Percentiles rank a stretch among this genome's conserved stretches.
phyloP scores from a whole-genome alignment of 345 rosid genomes.

The Gossypium bickii region DNA sequence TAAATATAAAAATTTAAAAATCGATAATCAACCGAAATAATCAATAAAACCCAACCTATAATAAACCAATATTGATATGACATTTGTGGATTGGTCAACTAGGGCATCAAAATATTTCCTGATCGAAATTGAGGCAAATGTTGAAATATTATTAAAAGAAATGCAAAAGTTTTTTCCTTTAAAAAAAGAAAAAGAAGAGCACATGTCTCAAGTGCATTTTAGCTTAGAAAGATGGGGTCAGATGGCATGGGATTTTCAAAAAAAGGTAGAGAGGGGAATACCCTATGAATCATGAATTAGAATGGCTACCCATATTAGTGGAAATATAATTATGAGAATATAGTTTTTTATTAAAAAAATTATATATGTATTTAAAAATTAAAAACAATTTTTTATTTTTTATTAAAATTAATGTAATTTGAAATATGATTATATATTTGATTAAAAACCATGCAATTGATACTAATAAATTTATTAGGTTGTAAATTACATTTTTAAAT shows the following conservation, averaged over 20 bases:
- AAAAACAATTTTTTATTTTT: too few species aligned
- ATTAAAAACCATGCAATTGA: too few species aligned
- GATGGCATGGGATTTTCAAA: constrained; percentile 7
- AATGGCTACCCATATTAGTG: neutral
- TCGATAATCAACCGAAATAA: too few species aligned
- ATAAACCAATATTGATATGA: neutral
- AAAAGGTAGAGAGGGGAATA: neutral
- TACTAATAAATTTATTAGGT: too few species aligned
- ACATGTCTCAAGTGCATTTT: neutral
- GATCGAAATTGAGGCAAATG: neutral
- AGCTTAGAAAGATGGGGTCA: constrained; percentile 6
- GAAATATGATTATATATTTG: too few species aligned
- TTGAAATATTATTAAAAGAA: neutral
- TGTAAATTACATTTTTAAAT: too few species aligned
- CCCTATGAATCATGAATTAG: neutral
- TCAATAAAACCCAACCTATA: neutral
- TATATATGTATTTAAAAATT: too few species aligned
- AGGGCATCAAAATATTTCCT: neutral
- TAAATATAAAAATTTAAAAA: too few species aligned
- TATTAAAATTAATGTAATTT: too few species aligned
- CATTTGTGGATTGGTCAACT: neutral
- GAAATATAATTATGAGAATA: neutral
- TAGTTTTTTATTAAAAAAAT: neutral
- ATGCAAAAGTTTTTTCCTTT: neutral
- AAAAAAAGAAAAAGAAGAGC: neutral